Conservation (phyloP, 495 filamentous ascomycete genomes). For the Parmelia sp. region DNA sequence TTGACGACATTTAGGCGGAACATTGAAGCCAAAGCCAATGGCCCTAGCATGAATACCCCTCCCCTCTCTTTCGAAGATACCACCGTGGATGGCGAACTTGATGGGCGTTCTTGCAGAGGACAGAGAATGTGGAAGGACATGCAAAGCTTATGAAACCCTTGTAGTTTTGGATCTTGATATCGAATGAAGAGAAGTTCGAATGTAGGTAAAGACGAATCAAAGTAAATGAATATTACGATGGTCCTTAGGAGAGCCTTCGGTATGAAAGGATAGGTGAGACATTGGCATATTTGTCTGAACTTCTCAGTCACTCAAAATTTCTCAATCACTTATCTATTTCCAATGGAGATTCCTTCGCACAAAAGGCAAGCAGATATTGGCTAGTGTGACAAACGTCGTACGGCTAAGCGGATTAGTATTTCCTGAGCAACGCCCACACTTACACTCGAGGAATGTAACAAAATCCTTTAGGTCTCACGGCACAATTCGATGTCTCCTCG, state of each 20-base stretch:
- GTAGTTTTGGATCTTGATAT: neutral
- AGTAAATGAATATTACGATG: too few relatives aligned
- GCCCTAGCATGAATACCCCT: neutral
- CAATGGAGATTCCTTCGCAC: neutral
- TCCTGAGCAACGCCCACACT: too few relatives aligned
- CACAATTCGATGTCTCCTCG: neutral
- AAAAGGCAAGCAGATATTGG: too few relatives aligned
- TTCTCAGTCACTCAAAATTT: too few relatives aligned
- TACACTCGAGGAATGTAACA: neutral
- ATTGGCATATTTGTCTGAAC: too few relatives aligned
- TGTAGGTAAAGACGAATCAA: neutral
- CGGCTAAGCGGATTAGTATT: too few relatives aligned
- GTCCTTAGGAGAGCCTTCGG: too few relatives aligned
- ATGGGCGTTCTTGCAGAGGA: neutral
- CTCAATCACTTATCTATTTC: neutral
- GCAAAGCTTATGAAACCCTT: neutral
- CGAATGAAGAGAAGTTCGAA: neutral
- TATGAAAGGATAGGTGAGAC: too few relatives aligned
- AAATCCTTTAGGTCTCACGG: neutral
- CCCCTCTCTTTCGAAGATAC: too few relatives aligned
- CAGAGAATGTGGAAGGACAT: neutral
- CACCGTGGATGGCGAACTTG: neutral
- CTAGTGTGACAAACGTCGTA: too few relatives aligned
- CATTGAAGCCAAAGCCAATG: neutral
- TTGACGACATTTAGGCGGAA: neutral